Conservation (phyloP, 2,329 filamentous ascomycete genomes). For the Verticillium longisporum region DNA sequence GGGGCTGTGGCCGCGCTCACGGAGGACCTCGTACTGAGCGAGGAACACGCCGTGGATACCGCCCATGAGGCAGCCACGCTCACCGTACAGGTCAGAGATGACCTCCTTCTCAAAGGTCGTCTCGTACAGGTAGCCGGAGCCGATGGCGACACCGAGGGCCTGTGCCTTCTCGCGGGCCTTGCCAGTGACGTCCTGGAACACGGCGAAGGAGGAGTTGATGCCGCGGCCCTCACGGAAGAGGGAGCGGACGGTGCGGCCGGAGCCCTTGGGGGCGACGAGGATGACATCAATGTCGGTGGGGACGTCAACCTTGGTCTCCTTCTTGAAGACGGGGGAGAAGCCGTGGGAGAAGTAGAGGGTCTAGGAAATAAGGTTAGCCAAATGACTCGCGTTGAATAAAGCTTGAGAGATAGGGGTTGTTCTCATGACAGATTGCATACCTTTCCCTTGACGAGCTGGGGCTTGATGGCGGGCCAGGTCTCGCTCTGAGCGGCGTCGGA, state of each 20-base stretch:
- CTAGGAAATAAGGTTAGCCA: constrained; percentile 34
- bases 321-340: constrained; percentile 99
- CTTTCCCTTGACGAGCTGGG: constrained; percentile 97
- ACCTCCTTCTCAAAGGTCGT: constrained; percentile 99
- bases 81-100: constrained; percentile 98
- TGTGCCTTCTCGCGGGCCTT: constrained; percentile 97
- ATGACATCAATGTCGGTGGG: constrained; percentile 96
- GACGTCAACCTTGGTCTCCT: constrained; percentile 97
- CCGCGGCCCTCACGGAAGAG: constrained; percentile 99
- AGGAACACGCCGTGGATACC: constrained; percentile 99
- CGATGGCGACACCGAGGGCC: constrained; percentile 93
- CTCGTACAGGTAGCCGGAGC: constrained; percentile 98
- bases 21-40: constrained; percentile 99
- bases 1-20: constrained; percentile 94
- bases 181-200: constrained; percentile 97
- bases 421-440: constrained; percentile 37
- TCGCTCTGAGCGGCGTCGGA: constrained; percentile 95
- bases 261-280: constrained; percentile 98
- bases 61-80: constrained; percentile 99
- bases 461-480: constrained; percentile 98
- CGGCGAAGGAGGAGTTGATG: constrained; percentile 98
- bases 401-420: not conserved
- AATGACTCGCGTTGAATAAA: constrained; percentile 13
- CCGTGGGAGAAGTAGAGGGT: constrained; percentile 99
- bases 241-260: constrained; percentile 94